Conservation (phyloP, 176 grass and related monocot species). For the Musa schizocarpa region DNA sequence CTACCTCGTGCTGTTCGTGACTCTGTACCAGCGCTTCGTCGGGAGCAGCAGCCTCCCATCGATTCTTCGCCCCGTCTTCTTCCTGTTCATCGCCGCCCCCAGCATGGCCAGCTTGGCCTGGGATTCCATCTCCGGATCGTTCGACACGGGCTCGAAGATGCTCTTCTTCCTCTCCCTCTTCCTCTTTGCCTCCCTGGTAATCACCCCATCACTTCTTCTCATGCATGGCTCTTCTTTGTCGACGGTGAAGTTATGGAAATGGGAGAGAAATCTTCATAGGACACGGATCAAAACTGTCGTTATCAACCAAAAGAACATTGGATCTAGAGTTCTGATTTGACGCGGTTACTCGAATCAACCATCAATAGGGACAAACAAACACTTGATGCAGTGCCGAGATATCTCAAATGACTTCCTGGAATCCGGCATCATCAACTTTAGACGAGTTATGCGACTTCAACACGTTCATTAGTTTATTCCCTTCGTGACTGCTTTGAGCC, state of each 20-base stretch:
- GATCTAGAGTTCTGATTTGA: too few species aligned
- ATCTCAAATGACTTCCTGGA: neutral
- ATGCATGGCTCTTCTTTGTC: neutral
- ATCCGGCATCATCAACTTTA: too few species aligned
- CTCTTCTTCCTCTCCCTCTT: slow-evolving; percentile 63
- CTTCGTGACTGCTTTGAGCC: too few species aligned
- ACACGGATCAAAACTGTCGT: too few species aligned
- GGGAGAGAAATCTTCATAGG: too few species aligned
- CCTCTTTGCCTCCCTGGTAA: slow-evolving; percentile 52
- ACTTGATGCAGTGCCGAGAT: neutral
- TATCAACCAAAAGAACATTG: too few species aligned
- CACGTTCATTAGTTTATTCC: too few species aligned
- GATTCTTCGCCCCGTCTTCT: slow-evolving; percentile 68
- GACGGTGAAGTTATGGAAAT: too few species aligned
- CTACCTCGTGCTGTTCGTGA: slow-evolving; percentile 72
- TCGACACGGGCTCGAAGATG: slow-evolving; percentile 42
- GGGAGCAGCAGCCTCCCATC: slow-evolving; percentile 46
- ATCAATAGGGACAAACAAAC: too few species aligned
- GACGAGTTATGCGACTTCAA: too few species aligned
- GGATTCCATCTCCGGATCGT: slow-evolving; percentile 37
- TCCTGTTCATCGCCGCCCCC: slow-evolving; percentile 55
- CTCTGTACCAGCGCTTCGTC: slow-evolving; percentile 54
- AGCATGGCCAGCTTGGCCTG: slow-evolving; percentile 53
- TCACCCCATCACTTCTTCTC: neutral
- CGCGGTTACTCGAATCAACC: too few species aligned